Evolutionary conservation across 164 flowering plant genomes (phyloP).

Genomic region (Liquidambar formosana): DNA sequence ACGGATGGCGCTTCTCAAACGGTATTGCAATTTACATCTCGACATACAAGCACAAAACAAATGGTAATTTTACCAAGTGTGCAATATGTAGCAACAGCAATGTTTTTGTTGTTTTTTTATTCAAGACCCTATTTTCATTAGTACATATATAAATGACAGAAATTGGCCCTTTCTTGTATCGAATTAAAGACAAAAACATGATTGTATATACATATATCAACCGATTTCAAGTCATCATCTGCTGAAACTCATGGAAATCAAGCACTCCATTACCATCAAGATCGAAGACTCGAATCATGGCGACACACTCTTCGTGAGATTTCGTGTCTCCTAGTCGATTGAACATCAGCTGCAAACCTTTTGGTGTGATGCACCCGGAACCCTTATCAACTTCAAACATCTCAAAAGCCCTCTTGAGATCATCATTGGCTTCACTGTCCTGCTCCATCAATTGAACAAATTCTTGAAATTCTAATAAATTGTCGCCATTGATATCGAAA

Average conservation of each 20-base stretch:
- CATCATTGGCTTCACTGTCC: constrained; percentile 33
- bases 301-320: constrained; percentile 62
- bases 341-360: constrained; percentile 60
- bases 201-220: no score
- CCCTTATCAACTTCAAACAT: constrained; percentile 75
- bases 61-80: no score
- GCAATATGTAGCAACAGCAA: no score
- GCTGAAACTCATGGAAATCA: constrained; percentile 68
- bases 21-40: no score
- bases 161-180: no score
- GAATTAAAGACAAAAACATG: no score
- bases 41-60: no score
- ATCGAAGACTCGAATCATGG: constrained; percentile 69
- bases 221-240: constrained; percentile 82
- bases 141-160: no score
- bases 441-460: constrained; percentile 48
- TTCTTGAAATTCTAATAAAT: constrained; percentile 53
- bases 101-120: no score
- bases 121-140: no score
- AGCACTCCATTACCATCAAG: constrained; percentile 69
- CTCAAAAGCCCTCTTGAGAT: constrained; percentile 68
- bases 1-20: no score
- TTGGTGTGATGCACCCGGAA: constrained; percentile 71
- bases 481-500: constrained; percentile 58
- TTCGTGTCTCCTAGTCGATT: constrained; percentile 57